Evolutionary conservation across 2,329 filamentous ascomycete species (phyloP).

Genomic region (Lachnellula occidentalis): DNA sequence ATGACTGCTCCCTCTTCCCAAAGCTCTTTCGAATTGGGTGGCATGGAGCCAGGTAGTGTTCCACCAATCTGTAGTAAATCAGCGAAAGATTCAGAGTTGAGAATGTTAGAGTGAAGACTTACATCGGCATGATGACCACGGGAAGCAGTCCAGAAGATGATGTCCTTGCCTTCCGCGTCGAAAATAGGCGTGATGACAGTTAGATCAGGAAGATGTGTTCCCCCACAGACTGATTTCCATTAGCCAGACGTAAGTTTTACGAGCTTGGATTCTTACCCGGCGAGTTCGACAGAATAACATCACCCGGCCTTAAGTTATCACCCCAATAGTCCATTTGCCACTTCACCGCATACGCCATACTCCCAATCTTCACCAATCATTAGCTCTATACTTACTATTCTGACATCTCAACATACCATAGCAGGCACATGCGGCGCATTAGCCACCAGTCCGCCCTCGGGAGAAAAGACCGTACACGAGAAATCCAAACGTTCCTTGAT

Average conservation of each 20-base stretch:
- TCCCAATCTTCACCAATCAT: conserved; percentile 1
- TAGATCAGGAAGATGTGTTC: conserved; percentile 75
- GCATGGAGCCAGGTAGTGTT: conserved; percentile 76
- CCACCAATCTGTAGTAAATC: conserved; percentile 55
- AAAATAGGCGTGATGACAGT: conserved; percentile 77
- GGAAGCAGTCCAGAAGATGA: conserved; percentile 79
- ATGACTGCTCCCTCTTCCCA: conserved; percentile 59
- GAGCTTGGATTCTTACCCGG: conserved; percentile 40
- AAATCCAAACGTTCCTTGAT: conserved; percentile 72
- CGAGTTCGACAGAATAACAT: conserved; percentile 76
- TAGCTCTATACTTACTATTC: background rate
- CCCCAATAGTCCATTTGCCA: conserved; percentile 74
- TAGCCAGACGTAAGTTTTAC: background rate
- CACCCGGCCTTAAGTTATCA: conserved; percentile 67
- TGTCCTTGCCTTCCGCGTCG: conserved; percentile 49
- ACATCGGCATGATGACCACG: conserved; percentile 71
- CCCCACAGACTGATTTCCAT: conserved; percentile 40
- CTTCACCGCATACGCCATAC: conserved; percentile 40
- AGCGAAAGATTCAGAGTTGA: background rate
- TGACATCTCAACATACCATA: background rate
- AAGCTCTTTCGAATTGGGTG: conserved; percentile 61
- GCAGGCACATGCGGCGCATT: conserved; percentile 58
- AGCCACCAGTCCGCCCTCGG: conserved; percentile 66
- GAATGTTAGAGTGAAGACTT: background rate
- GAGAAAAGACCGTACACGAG: conserved; percentile 72